Evolutionary conservation across 768 basidiomycete genomes (phyloP).

Genomic region (Rhodotorula taiwanensis): DNA sequence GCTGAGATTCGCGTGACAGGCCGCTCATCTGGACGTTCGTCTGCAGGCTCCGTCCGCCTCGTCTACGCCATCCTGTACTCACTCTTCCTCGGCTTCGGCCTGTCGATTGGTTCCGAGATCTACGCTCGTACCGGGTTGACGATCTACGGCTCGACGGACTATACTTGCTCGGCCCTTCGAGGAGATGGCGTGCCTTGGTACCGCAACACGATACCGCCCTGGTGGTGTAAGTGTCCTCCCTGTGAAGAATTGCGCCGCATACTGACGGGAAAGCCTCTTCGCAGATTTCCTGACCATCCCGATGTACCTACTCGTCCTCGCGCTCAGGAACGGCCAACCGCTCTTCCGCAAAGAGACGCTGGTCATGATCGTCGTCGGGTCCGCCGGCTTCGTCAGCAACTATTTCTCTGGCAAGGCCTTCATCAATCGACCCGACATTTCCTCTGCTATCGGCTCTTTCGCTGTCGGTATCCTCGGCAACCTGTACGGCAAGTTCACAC

Average conservation of each 20-base stretch:
- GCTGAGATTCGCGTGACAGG: background rate
- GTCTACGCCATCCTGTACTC: slow-evolving; percentile 62
- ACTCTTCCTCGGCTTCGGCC: slow-evolving; percentile 57
- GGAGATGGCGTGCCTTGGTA: slow-evolving; percentile 60
- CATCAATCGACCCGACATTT: slow-evolving; percentile 53
- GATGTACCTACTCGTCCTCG: slow-evolving; percentile 60
- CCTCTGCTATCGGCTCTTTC: slow-evolving; percentile 71
- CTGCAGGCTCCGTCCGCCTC: slow-evolving; percentile 60
- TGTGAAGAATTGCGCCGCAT: background rate
- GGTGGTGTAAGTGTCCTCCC: slow-evolving; percentile 58
- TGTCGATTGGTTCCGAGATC: slow-evolving; percentile 67
- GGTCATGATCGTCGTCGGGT: slow-evolving; percentile 46
- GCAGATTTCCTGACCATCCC: slow-evolving; percentile 68
- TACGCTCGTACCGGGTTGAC: slow-evolving; percentile 53
- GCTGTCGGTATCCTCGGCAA: slow-evolving; percentile 74
- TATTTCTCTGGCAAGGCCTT: slow-evolving; percentile 54
- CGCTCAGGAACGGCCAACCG: slow-evolving; percentile 54
- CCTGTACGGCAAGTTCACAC: slow-evolving; percentile 65
- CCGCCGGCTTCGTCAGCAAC: slow-evolving; percentile 66
- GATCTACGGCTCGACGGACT: slow-evolving; percentile 53
- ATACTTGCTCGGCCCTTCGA: slow-evolving; percentile 56
- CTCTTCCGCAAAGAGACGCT: slow-evolving; percentile 46
- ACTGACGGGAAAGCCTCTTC: no score
- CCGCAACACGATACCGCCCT: slow-evolving; percentile 60
- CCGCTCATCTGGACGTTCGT: no score